These are phyloP conservation scores for Jamesozyma rosinii DNA, from an alignment of 805 yeast species.

Conservation along the genomic window DNA sequence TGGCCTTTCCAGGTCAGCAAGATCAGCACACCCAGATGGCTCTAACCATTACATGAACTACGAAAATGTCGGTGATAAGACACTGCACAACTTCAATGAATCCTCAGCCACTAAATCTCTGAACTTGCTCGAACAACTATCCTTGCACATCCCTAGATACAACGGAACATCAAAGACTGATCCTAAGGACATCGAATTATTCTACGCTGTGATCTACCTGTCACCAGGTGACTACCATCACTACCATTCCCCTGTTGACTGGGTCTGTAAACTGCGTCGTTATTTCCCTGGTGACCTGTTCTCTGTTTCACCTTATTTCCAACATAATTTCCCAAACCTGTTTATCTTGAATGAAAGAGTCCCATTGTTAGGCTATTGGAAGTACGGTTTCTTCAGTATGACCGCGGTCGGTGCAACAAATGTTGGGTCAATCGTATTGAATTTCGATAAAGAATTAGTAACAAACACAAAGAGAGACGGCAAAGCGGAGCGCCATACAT, in stretches of 20 bases:
- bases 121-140: slow-evolving; percentile 33
- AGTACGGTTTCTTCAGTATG: slow-evolving; percentile 94
- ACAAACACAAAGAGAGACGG: slow-evolving; percentile 56
- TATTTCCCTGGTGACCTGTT: slow-evolving; percentile 93
- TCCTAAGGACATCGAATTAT: slow-evolving; percentile 49
- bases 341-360: slow-evolving; percentile 93
- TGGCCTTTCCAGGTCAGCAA: background rate
- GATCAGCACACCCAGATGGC: background rate
- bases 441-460: slow-evolving; percentile 81
- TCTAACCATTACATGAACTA: slow-evolving; percentile 32
- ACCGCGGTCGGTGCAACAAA: slow-evolving; percentile 99
- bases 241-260: slow-evolving; percentile 89
- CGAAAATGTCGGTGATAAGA: slow-evolving; percentile 61
- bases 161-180: slow-evolving; percentile 12
- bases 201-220: slow-evolving; percentile 82
- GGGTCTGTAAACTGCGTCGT: slow-evolving; percentile 91
- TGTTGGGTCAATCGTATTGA: slow-evolving; percentile 88
- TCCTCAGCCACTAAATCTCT: slow-evolving; percentile 21
- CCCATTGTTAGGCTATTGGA: slow-evolving; percentile 91
- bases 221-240: slow-evolving; percentile 99
- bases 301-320: slow-evolving; percentile 95
- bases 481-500: slow-evolving; percentile 59
- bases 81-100: slow-evolving; percentile 32
- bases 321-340: slow-evolving; percentile 71
- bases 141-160: slow-evolving; percentile 15